phyloP scores from a whole-genome alignment of 2,329 filamentous ascomycete genomes.

The Monosporascus sp. region DNA sequence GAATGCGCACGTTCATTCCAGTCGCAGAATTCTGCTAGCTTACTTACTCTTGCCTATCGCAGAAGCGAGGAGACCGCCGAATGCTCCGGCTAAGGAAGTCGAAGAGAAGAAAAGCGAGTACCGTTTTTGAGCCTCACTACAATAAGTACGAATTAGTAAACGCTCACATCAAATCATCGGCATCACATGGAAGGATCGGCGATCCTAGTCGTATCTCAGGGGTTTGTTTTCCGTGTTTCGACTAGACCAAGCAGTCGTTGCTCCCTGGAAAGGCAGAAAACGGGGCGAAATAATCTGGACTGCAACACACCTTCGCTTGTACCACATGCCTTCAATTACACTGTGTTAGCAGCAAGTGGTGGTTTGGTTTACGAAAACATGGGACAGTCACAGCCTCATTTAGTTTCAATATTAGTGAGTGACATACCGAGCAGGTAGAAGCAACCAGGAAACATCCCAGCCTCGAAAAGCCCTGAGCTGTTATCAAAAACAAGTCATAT shows the following conservation, averaged over 20 bases:
- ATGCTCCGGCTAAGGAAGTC: constrained; percentile 74
- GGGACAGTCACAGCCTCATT: not conserved
- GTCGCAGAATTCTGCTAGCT: no score
- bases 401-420: constrained; percentile 44
- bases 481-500: no score
- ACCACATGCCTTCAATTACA: constrained; percentile 67
- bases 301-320: constrained; percentile 50
- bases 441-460: constrained; percentile 57
- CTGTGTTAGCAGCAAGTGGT: constrained; percentile 6
- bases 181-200: not conserved
- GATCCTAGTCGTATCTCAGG: no score
- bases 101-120: constrained; percentile 92
- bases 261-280: no score
- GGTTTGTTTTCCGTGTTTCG: no score
- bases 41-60: constrained; percentile 71
- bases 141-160: not conserved
- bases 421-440: constrained; percentile 62
- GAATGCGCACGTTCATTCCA: not conserved
- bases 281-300: not conserved
- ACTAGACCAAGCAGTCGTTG: no score
- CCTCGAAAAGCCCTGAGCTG: not conserved
- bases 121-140: constrained; percentile 75
- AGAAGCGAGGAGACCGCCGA: constrained; percentile 77
- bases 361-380: not conserved
- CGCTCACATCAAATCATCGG: not conserved